Evolutionary conservation across 331 rosid species (phyloP), one percentile per base, ranked within the genome.

Genomic region (Arachis monticola): DNA sequence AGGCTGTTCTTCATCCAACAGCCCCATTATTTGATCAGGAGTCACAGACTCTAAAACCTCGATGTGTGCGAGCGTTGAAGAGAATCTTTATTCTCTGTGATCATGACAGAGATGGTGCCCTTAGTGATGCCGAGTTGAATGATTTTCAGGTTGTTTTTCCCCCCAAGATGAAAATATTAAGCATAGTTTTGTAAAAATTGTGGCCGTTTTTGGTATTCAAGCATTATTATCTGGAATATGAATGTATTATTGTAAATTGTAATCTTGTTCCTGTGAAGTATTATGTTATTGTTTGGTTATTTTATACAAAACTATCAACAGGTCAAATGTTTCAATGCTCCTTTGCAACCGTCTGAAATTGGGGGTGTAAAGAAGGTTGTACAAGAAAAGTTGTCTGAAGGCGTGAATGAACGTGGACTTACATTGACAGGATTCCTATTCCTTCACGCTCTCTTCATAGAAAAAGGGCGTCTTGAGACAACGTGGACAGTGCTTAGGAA

Each of bases 261-360:
- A 14, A 76, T 44, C 8, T 44, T 72, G 41, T 56, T 61, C 68
- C 8, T 41, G 4, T 32, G 38, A 32, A 32, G 4, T n/a, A 44
- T 45, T 56, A 67, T 77, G 60, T 59, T 41, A 59, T 71, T 31
- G 40, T 55, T 14, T 50, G 59, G 10, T 53, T 40, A 30, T 48
- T 13, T 56, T 41, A 72, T 55, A 71, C 74, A 57, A 77, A 77
- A 51, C 65, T 84, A 27, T 77, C 5, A 59, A 83, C 91, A 92
- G 97, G 99, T 92, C 78, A 90, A 85, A 90, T 94, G 97, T 87
- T 92, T 94, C 87, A 94, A 88, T 73, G 99, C 97, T 70, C 99
- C 99, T 59, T 79, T 94, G 77, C 99, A 94, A 81, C 96, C 97
- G 72, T 87, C 99, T 62, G 99, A 94, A 86, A 92, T 94, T 74